Evolutionary conservation across 2,329 filamentous ascomycete genomes (phyloP), one percentile per base, ranked within the genome.

Genomic region (Clonostachys sp.): DNA sequence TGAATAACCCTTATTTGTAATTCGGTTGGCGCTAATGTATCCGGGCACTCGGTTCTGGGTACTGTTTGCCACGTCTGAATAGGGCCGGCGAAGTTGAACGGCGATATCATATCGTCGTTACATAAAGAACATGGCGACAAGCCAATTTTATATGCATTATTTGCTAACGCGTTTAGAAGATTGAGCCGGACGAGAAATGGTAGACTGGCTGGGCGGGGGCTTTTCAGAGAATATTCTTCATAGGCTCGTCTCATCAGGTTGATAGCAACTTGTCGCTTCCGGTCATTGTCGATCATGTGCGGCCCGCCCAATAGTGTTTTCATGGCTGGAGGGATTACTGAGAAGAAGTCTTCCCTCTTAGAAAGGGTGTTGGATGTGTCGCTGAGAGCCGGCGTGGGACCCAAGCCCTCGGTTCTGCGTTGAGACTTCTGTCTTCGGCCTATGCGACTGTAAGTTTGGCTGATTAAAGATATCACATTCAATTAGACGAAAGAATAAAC

Each of bases 361-460:
- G 36, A 5, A 10, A 30, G 24, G 9, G 24, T 30, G 9, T 10
- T 30, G 24, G 24, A 10, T 30, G 24, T 39, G 36, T 12, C 12
- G 36, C 12, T 39, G 36, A 39, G 14, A 52, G 87, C 83, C 67
- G 96, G 90, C 9, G 82, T 80, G 5, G 94, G 36, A 30, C 8
- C 24, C 24, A 30, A 30, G 24, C 24, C 24, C 24, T 10, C 24
- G 4, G 24, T 9, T 30, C 3, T 10, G 2, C 24, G 24, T 30
- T 30, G 24, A 30, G 9, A 30, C 8, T 30, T 30, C 24, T 30
- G 24, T 30, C 24, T 30, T 9, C 24, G 24, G 9, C 24, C 24
- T 30, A 30, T 10, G 24, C 24, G 10, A 30, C 24, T 10, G 9
- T 30, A 10, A 30, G 24, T 10, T 30, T 8, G 9, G 9, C 7